Evolutionary conservation across 495 filamentous ascomycete genomes (phyloP), one percentile per base, ranked within the genome.

Genomic region (Penicillium chermesinum): DNA sequence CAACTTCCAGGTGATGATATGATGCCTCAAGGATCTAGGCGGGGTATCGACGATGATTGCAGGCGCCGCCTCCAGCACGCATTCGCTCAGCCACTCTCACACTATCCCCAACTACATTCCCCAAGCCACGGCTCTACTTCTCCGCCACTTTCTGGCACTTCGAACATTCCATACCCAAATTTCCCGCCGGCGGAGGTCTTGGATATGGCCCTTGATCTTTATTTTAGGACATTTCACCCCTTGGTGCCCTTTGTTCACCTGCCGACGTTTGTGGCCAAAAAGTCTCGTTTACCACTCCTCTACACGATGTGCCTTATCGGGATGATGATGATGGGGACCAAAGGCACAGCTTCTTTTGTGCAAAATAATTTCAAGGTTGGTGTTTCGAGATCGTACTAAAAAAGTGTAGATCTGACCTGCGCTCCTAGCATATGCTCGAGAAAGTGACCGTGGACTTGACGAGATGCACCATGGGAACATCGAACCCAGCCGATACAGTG

Each of bases 141-240:
- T 17, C 62, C 64, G 15, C 50, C 48, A 1, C 48, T 61, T 15
- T 54, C 58, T 10, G 57, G 38, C 25, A 58, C 58, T 8, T 40
- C 54, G 13, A 52, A 54, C 7, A 62, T 50, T 39, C 46, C 55
- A 38, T 53, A 64, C 9, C 49, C 65, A 9, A 63, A 54, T 16
- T 79, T 77, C 32, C 75, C 75, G 40, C 72, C 73, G 6, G 69
- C 72, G 7, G 74, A 77, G 47, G 67, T 76, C n/a, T 55, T 79
- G n/a, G 74, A 79, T 52, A 76, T 76, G 64, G 72, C 72, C n/a
- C 60, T 79, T n/a, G 75, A 79, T 41, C 55, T 76, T 14, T 79
- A 70, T 46, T 74, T 79, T 45, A 69, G 72, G 36, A 69, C 70
- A 7, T 77, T 75, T 44, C 71, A 77, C 46, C 71, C 73, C 3